Evolutionary conservation across 2,329 filamentous ascomycete genomes (phyloP), one percentile per base, ranked within the genome.

Genomic region (Calonectria montana): DNA sequence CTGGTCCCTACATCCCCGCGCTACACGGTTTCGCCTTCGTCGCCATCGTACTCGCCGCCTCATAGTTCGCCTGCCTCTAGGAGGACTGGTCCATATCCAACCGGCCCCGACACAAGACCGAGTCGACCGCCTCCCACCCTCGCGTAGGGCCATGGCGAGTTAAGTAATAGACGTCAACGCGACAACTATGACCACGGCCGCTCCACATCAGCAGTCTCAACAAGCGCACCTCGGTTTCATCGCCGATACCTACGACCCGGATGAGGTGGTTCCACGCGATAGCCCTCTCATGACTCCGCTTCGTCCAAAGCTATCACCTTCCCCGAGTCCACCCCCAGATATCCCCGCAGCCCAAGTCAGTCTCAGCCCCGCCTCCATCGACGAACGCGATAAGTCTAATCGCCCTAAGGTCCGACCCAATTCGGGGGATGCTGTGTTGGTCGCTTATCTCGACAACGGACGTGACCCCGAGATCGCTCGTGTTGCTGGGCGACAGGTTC

Each of bases 401-500:
- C 84, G 83, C 75, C 85, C 81, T 78, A 91, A 90, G 88, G 83
- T 87, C 73, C 86, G 83, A 75, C 86, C 89, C 48, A 90, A 85
- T 77, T 89, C 89, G 80, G 90, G 89, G 77, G 91, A 94, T 88
- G 90, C 87, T 76, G 91, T 94, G 74, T 87, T 96, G 82, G 88
- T 96, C 74, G 84, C 86, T 69, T 86, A 88, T 81, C 88, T 96
- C 85, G 90, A 86, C 77, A 89, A 87, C 79, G 90, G 91, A 78
- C 91, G 91, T 79, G 86, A 87, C 75, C 91, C 89, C 63, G 91
- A 95, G 63, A 89, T 94, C 79, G 91, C 92, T 70, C 84, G 84
- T 75, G 80, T 84, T 79, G 92, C 90, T 69, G 88, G 87, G 74
- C 83, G 85, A 73, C 81, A 87, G 74, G 86, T 89, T 25, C 84